A percentile compares a stretch with the other conserved stretches of the same genome.
These are phyloP conservation scores for Urochloa ruziziensis DNA, from an alignment of 176 grass and related monocot species.

Conservation along the genomic window DNA sequence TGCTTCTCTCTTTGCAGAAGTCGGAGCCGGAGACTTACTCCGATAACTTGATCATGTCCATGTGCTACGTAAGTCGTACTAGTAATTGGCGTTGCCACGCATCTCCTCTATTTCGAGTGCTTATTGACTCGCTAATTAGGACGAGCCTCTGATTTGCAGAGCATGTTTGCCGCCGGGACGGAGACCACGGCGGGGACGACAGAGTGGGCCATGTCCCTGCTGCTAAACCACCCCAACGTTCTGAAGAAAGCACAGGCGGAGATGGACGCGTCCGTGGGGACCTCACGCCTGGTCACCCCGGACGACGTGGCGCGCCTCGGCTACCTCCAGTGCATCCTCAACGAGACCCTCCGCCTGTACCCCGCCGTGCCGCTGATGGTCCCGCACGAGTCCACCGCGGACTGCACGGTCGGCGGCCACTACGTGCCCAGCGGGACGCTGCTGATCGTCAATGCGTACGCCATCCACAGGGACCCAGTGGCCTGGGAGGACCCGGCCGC, in stretches of 20 bases:
- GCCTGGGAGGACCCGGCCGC: constrained; percentile 25
- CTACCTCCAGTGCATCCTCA: constrained; percentile 42
- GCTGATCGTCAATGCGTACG: constrained; percentile 45
- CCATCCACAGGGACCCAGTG: constrained; percentile 38
- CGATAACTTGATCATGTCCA: constrained; percentile 27
- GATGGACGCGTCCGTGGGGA: background rate
- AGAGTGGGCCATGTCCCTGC: background rate
- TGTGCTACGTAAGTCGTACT: too few relatives aligned
- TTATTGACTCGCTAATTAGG: background rate
- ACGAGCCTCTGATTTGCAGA: background rate
- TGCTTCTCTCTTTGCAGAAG: constrained; percentile 28
- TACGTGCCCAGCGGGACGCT: constrained; percentile 33
- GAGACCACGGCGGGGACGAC: background rate
- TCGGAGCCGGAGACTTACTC: constrained; percentile 46
- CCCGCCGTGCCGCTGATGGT: constrained; percentile 36
- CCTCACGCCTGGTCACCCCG: constrained; percentile 16
- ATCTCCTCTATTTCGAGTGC: too few relatives aligned
- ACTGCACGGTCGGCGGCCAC: constrained; percentile 44
- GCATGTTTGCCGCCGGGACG: background rate
- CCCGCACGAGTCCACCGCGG: constrained; percentile 43
- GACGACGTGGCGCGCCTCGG: constrained; percentile 38
- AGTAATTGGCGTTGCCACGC: too few relatives aligned
- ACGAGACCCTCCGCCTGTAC: constrained; percentile 47
- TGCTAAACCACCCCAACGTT: background rate
- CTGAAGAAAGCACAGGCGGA: background rate